These are phyloP conservation scores for Zanthoxylum bungeanum DNA, from an alignment of 345 rosid genomes.

Conservation along the genomic window DNA sequence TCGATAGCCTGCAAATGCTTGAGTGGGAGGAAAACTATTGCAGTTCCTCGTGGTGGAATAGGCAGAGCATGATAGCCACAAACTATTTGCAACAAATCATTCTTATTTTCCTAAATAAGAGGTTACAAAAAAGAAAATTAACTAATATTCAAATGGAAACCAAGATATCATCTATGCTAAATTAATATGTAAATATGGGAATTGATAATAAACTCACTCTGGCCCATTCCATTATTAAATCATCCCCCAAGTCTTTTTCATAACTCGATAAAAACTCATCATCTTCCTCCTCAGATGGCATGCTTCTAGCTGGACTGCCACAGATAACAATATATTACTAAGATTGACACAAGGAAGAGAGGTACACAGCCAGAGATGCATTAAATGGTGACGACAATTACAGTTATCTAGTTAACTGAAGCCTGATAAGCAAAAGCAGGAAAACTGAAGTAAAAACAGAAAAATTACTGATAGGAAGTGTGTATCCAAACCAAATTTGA, in stretches of 20 bases:
- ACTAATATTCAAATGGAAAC: slow-evolving; percentile 8
- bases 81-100: slow-evolving; percentile 72
- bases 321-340: slow-evolving; percentile 43
- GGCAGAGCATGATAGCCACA: slow-evolving; percentile 79
- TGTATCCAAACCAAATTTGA: slow-evolving; percentile 4
- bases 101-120: slow-evolving; percentile 68
- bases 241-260: slow-evolving; percentile 64
- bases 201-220: slow-evolving; percentile 52
- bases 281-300: slow-evolving; percentile 66
- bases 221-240: slow-evolving; percentile 84
- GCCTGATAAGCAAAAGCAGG: not conserved
- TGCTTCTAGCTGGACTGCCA: slow-evolving; percentile 95
- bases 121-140: not conserved
- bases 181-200: slow-evolving; percentile 7
- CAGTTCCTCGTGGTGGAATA: slow-evolving; percentile 67
- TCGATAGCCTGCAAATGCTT: slow-evolving; percentile 84
- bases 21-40: slow-evolving; percentile 73
- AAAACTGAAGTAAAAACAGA: not conserved
- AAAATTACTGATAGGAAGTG: not conserved
- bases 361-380: not conserved
- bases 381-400: not conserved
- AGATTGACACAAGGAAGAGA: slow-evolving; percentile 17
- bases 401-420: not conserved
- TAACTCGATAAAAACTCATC: slow-evolving; percentile 50
- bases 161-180: slow-evolving; percentile 8